Evolutionary conservation across 1,284 basidiomycete species (phyloP), one percentile per base, ranked within the genome.

Genomic region (Agroathelia rolfsii): DNA sequence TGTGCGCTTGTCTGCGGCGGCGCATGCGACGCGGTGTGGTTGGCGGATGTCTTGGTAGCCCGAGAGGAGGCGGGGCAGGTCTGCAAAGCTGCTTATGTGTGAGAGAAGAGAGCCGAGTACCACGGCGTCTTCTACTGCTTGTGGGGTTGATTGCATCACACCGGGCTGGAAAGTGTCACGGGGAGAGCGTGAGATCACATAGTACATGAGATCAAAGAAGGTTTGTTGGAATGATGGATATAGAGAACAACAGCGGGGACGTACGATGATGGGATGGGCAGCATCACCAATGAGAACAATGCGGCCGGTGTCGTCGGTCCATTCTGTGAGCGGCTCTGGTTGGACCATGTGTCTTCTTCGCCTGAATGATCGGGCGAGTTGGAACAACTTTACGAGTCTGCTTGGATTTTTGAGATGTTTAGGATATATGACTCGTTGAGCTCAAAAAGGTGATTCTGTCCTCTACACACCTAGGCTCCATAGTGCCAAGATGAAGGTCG

Each of bases 211-310:
- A n/a, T n/a, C n/a, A n/a, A n/a, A n/a, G n/a, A n/a, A n/a, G n/a
- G n/a, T n/a, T n/a, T n/a, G n/a, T n/a, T n/a, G n/a, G n/a, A n/a
- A n/a, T n/a, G 24, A 32, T 5, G 13, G 15, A 16, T 12, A 32
- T 30, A 10, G 37, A 24, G 24, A 12, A 30, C 6, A 10, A 7
- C 17, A 23, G 32, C 6, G 10, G 7, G 3, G 31, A 44, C 52
- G 31, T 34, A 56, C 59, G 28, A 57, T 52, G 32, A 64, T 53
- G 0, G 66, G 59, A 43, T 69, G 67, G 4, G 66, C 66, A 1
- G 66, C 60, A 38, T 69, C 66, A 23, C 69, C 69, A 21, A 71
- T 45, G 5, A 70, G 48, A n/a, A 66, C 45, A 12, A 70, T 49
- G 11, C 55, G 55, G 2, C 52, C 48, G 20, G 53, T 47, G 15